Conservation (phyloP, 2,329 filamentous ascomycete species). For the Dothiorella sarmentorum region DNA sequence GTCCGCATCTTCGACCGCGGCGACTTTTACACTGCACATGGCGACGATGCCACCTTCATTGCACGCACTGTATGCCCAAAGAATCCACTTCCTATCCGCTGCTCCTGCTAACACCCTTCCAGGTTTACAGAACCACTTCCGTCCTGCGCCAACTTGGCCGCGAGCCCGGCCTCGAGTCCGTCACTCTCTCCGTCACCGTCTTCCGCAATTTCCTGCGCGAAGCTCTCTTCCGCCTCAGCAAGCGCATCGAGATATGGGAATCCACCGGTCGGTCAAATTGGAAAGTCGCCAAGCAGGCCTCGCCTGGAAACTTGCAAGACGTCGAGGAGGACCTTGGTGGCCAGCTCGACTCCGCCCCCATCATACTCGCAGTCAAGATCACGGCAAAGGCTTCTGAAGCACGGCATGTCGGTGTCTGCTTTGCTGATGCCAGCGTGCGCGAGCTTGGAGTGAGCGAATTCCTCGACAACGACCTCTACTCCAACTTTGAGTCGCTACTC, state of each 20-base stretch:
- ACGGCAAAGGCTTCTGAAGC: conserved; percentile 82
- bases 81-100: background rate
- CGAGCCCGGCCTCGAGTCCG: conserved; percentile 81
- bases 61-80: conserved; percentile 63
- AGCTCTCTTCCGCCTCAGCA: conserved; percentile 85
- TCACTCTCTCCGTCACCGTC: conserved; percentile 92
- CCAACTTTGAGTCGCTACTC: conserved; percentile 92
- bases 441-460: conserved; percentile 97
- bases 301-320: conserved; percentile 92
- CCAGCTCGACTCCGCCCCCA: conserved; percentile 82
- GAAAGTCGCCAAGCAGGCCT: conserved; percentile 86
- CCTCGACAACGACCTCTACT: conserved; percentile 97
- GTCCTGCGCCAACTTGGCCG: conserved; percentile 87
- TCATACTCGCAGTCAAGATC: conserved; percentile 93
- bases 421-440: conserved; percentile 92
- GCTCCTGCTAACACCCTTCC: background rate
- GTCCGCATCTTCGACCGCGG: conserved; percentile 90
- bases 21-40: conserved; percentile 95
- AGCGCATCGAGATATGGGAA: conserved; percentile 86
- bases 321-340: conserved; percentile 92
- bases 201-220: conserved; percentile 95
- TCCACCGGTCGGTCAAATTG: conserved; percentile 79
- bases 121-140: conserved; percentile 97
- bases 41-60: conserved; percentile 78
- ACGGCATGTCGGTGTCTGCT: conserved; percentile 87